phyloP scores from a whole-genome alignment of 2,329 filamentous ascomycete species.

The Trichoderma citrinoviride region DNA sequence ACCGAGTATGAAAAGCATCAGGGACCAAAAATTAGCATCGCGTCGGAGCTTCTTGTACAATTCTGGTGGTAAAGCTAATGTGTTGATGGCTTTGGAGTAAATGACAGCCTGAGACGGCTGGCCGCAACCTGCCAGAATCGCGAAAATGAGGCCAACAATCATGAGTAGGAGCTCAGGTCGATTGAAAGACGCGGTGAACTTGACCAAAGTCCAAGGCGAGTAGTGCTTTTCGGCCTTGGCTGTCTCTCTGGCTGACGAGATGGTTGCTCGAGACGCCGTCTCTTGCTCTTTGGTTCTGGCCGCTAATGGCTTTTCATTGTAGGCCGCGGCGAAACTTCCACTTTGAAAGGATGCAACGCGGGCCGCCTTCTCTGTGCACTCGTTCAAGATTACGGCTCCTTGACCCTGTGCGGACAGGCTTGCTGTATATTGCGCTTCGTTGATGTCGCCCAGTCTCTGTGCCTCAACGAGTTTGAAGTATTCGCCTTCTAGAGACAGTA shows the following conservation, averaged over 20 bases:
- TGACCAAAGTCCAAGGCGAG: not conserved
- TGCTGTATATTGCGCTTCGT: not conserved
- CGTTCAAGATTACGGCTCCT: not conserved
- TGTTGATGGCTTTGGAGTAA: slow-evolving; percentile 6
- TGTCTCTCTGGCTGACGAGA: not conserved
- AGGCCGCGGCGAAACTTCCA: not conserved
- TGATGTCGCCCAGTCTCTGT: not conserved
- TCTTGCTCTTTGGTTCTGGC: not conserved
- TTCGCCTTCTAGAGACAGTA: not conserved
- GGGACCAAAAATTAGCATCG: not conserved
- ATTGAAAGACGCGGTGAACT: not conserved
- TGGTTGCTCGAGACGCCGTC: not conserved
- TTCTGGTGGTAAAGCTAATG: not conserved
- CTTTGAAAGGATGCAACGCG: not conserved
- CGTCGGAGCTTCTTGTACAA: not conserved
- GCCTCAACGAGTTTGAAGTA: not conserved
- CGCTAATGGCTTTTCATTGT: not conserved
- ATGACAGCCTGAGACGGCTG: slow-evolving; percentile 3
- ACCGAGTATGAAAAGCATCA: not conserved
- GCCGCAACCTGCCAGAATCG: not conserved
- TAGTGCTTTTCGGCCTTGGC: not conserved
- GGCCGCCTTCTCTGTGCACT: no score
- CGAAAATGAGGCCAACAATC: not conserved
- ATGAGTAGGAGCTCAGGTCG: not conserved
- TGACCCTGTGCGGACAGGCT: not conserved